Conservation (phyloP, 2,329 filamentous ascomycete species). For the Clonostachys solani region DNA sequence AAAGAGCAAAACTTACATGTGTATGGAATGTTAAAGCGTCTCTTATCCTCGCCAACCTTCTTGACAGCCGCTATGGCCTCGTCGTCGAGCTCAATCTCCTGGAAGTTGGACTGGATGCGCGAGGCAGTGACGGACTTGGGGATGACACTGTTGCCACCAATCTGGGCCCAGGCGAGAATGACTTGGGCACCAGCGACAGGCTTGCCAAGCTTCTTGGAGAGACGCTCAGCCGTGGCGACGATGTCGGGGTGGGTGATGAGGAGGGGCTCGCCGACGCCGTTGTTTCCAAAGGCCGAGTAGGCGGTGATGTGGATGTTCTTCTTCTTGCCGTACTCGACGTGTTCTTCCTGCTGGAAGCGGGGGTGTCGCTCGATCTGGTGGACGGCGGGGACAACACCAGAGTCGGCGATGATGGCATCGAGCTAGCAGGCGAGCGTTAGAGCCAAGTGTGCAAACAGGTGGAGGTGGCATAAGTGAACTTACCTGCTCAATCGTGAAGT, state of each 20-base stretch:
- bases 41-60: constrained; percentile 49
- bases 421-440: constrained; percentile 22
- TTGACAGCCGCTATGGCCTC: constrained; percentile 57
- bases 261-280: constrained; percentile 37
- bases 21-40: constrained; percentile 39
- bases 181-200: constrained; percentile 36
- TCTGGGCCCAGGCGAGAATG: constrained; percentile 53
- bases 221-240: constrained; percentile 48
- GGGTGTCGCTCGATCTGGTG: constrained; percentile 70
- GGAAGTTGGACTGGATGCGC: constrained; percentile 67
- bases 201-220: constrained; percentile 25
- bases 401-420: constrained; percentile 50
- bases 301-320: constrained; percentile 65
- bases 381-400: constrained; percentile 54
- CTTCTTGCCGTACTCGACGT: constrained; percentile 54
- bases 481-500: constrained; percentile 59
- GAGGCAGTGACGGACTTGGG: constrained; percentile 68
- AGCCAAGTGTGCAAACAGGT: constrained; percentile 2
- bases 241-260: constrained; percentile 54
- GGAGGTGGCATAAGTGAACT: constrained; percentile 2
- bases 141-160: constrained; percentile 64
- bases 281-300: constrained; percentile 54
- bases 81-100: constrained; percentile 57
- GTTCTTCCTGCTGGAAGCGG: constrained; percentile 50
- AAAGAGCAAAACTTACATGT: constrained; percentile 26